Base-by-base conservation (phyloP, 2,329 filamentous ascomycete genomes). In the Fusarium xylarioides region DNA sequence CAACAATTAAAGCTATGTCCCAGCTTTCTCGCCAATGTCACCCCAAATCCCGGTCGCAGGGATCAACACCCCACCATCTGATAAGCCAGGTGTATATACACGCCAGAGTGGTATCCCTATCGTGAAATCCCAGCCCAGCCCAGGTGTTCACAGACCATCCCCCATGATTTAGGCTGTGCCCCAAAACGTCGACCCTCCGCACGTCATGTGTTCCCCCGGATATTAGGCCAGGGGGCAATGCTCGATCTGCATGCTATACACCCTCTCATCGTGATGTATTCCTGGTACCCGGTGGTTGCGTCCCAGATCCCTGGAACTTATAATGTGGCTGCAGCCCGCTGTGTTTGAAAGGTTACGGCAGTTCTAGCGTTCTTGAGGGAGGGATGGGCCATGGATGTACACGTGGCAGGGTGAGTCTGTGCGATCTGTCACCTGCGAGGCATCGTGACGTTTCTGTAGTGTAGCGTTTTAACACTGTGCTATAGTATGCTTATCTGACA, bases 51-150 rank as follows among this genome's bases (percentile, higher is more conserved):
- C 10, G 30, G 16, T 14, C 10, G 44, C 69, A 69, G 59, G 54
- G 68, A 73, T 44, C 44, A 43, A 40, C 68, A 37, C 68, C 68
- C 38, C 47, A 53, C 68, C 69, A 72, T 63, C 54, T 50, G 49
- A 56, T 55, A 55, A 68, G 64, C 49, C 55, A 28, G 64, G 64
- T 38, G 64, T 68, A 44, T 63, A 55, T 40, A 68, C 66, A 68
- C 66, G 66, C 66, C 64, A 69, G 69, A 63, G 57, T 69, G 60
- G 67, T 65, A 47, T 69, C 56, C 44, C 60, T 70, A 66, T 73
- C 61, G 28, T 55, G 54, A 56, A 40, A 35, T 26, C 12, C n/a
- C 18, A 52, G 32, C 9, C n/a, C 18, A 52, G 32, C 19, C 19
- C 46, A 40, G 26, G n/a, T 46, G 16, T 52, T 59, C 43, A 61